phyloP scores from a whole-genome alignment of 2,329 filamentous ascomycete genomes.

The Stagonosporopsis rhizophila region DNA sequence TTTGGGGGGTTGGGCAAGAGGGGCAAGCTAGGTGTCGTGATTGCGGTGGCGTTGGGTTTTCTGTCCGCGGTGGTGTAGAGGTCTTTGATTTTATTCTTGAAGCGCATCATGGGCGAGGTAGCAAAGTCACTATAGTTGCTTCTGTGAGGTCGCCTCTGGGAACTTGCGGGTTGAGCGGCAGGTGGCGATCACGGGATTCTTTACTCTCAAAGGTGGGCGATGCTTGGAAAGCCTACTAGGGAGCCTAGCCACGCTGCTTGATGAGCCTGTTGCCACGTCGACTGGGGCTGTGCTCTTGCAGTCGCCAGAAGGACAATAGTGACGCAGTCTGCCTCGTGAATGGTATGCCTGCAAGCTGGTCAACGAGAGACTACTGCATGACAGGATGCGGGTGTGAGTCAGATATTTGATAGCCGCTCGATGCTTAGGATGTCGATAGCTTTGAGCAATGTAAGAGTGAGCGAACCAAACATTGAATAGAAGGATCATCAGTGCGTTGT shows the following conservation, averaged over 20 bases:
- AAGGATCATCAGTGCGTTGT: no score
- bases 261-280: not conserved
- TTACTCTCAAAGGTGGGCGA: not conserved
- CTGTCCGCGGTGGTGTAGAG: not conserved
- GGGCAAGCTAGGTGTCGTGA: not conserved
- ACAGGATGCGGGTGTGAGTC: not conserved
- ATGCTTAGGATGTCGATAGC: not conserved
- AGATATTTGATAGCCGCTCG: not conserved
- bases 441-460: not conserved
- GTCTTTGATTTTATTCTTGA: not conserved
- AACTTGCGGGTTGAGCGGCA: not conserved
- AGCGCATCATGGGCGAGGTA: not conserved
- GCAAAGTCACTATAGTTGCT: not conserved
- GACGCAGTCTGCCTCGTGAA: not conserved
- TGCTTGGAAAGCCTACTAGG: not conserved
- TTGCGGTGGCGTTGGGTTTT: not conserved
- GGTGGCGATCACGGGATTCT: not conserved
- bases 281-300: not conserved
- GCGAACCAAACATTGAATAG: not conserved
- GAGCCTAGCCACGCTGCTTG: not conserved
- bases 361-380: no score
- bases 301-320: not conserved
- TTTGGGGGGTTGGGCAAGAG: not conserved
- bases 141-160: not conserved
- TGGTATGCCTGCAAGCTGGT: not conserved